phyloP scores from a whole-genome alignment of 2,329 filamentous ascomycete species.

The Daldinia eschscholtzii region DNA sequence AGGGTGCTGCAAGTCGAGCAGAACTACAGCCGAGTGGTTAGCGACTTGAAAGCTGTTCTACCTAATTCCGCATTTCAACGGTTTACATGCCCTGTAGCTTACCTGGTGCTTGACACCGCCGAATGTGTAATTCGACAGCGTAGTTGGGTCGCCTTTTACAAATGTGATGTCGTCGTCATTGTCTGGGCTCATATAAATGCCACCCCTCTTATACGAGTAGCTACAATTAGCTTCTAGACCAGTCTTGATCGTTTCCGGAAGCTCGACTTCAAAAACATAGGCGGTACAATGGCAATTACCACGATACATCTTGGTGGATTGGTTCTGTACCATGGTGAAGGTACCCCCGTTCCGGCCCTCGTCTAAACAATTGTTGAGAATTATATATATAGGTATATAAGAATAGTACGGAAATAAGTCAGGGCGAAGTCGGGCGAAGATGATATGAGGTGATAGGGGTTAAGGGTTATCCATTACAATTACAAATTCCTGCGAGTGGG shows the following conservation, averaged over 20 bases:
- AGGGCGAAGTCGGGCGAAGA: background rate
- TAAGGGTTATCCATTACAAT: background rate
- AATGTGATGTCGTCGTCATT: slow-evolving; percentile 53
- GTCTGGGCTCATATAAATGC: slow-evolving; percentile 52
- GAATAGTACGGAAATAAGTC: background rate
- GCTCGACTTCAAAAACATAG: slow-evolving; percentile 61
- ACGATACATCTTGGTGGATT: slow-evolving; percentile 56
- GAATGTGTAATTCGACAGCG: slow-evolving; percentile 59
- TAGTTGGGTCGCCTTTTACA: slow-evolving; percentile 58
- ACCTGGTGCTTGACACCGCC: slow-evolving; percentile 58
- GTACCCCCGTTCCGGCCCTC: background rate
- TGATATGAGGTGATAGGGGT: background rate
- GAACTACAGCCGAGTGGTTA: slow-evolving; percentile 55
- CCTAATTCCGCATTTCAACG: background rate
- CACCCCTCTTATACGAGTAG: slow-evolving; percentile 67
- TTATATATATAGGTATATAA: background rate
- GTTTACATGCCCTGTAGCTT: background rate
- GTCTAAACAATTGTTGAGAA: background rate
- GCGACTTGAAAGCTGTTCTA: background rate
- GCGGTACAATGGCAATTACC: slow-evolving; percentile 67
- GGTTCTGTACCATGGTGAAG: slow-evolving; percentile 18
- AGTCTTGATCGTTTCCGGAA: slow-evolving; percentile 68
- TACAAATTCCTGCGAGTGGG: background rate
- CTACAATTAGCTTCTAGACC: slow-evolving; percentile 73
- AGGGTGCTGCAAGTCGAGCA: slow-evolving; percentile 62